Base-by-base conservation (phyloP, 306 rosid species). In the Cercis canadensis region DNA sequence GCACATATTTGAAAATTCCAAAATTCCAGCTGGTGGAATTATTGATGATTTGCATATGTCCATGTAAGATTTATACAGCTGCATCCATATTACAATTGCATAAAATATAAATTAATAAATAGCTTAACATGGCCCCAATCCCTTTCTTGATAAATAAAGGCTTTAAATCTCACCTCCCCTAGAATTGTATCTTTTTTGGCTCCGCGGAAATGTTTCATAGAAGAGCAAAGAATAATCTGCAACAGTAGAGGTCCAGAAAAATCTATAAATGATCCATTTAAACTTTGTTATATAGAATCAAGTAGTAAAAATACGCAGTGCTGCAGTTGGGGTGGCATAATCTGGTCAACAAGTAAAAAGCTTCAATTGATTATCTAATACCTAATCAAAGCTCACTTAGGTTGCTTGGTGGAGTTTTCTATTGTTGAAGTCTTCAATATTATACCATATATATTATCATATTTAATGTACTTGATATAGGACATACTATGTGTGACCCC, bases 211-310 rank as follows among this genome's bases (percentile, higher is more conserved):
- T 69, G 96, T 70, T 82, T 90, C 83, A 86, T 86, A 0, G 89
- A 85, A 59, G 98, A 88, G 87, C 96, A 93, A 44, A 93, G 88
- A 51, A 88, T 59, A 67, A 93, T 90, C 97, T 93, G 86, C 51
- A 69, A 53, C 17, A 50, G 50, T 13, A 57, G 13, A 75, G 29
- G 56, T 66, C 62, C 62, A 66, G 60, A 62, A 45, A 37, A 44
- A 19, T 34, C 19, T 41, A 24, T 61, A 3, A 67, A 57, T 15
- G 18, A 6, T 4, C 11, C 33, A 36, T 51, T 36, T 43, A 17
- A 51, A 66, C 41, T 5, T 18, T 3, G 57, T 15, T 16, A 49
- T 31, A 49, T 11, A 8, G 7, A 7, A 51, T 17, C 47, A 17
- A 33, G 59, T 34, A 17, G 33, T 11, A 49, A 65, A 33, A 50